Percentiles rank a stretch among this genome's conserved stretches.
phyloP scores from a whole-genome alignment of 768 basidiomycete genomes.

The Megacollybia marginata region DNA sequence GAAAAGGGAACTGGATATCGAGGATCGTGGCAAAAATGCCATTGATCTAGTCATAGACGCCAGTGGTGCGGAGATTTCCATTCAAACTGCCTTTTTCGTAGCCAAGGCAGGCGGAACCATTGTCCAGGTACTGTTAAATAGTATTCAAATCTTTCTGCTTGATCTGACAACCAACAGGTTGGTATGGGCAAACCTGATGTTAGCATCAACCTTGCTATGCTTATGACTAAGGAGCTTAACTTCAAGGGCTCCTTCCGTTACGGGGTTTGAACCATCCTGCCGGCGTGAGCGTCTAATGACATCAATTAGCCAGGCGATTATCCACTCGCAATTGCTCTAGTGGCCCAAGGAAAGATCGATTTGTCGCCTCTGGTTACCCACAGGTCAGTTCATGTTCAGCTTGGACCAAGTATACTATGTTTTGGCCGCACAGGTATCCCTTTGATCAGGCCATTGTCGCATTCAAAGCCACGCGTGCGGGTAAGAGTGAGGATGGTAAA shows the following conservation, averaged over 20 bases:
- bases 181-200: constrained; percentile 83
- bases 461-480: constrained; percentile 73
- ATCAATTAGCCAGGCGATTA: constrained; percentile 45
- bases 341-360: constrained; percentile 74
- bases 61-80: constrained; percentile 87
- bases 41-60: constrained; percentile 90
- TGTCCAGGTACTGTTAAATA: constrained; percentile 44
- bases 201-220: constrained; percentile 58
- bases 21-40: constrained; percentile 59
- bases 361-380: constrained; percentile 88
- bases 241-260: constrained; percentile 93
- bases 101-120: constrained; percentile 71
- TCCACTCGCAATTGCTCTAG: constrained; percentile 77
- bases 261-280: constrained; percentile 39
- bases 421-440: constrained; percentile 39
- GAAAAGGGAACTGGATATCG: constrained; percentile 55
- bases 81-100: constrained; percentile 77
- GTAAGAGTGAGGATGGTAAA: constrained; percentile 82
- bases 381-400: constrained; percentile 32
- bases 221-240: constrained; percentile 72
- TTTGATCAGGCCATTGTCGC: constrained; percentile 76
- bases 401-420: constrained; percentile 2
- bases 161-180: constrained; percentile 36
- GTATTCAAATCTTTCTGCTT: not conserved
- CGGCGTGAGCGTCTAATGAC: not conserved